These are phyloP conservation scores for Nymphaea colorata DNA, from an alignment of 164 flowering plant species.

Conservation along the genomic window DNA sequence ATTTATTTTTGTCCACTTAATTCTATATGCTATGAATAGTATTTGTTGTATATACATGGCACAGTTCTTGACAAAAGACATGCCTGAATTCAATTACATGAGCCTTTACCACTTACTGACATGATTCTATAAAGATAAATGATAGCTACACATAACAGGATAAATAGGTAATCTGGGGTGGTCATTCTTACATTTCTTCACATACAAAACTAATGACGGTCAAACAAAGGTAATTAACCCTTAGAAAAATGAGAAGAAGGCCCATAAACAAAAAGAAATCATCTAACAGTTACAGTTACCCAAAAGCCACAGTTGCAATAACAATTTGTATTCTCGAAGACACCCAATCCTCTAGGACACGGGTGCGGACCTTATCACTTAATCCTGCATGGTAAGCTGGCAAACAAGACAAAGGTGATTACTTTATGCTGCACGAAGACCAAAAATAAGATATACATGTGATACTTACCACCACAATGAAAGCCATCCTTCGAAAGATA, in stretches of 20 bases:
- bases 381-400: conserved; percentile 95
- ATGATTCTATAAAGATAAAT: no score
- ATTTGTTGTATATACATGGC: no score
- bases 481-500: conserved; percentile 58
- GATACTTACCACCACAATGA: conserved; percentile 67
- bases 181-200: no score
- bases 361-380: conserved; percentile 61
- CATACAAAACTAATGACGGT: no score
- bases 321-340: conserved; percentile 84
- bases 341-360: conserved; percentile 82
- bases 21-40: no score
- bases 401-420: conserved; percentile 7
- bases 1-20: no score
- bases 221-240: no score
- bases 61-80: no score
- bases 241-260: neutral
- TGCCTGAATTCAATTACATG: neutral
- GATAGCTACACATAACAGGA: neutral
- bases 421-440: neutral
- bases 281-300: conserved; percentile 30
- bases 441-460: neutral
- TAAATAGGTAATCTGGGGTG: no score
- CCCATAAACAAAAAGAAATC: neutral
- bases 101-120: neutral
- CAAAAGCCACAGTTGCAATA: conserved; percentile 95